Conservation (phyloP, 768 basidiomycete genomes). For the Tricholoma bakamatsutake region DNA sequence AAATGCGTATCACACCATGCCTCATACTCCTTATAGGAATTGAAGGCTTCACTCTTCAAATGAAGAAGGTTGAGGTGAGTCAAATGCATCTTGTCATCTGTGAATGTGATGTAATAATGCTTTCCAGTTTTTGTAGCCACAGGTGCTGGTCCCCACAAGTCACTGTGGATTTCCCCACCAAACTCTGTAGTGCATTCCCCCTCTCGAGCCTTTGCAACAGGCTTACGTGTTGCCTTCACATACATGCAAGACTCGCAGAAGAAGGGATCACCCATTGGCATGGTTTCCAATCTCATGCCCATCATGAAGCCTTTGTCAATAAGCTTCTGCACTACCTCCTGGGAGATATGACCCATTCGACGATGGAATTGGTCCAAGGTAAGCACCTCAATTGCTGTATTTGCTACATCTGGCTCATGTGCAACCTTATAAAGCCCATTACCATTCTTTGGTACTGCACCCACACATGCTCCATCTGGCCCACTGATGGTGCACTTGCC, state of each 20-base stretch:
- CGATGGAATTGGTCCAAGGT: background rate
- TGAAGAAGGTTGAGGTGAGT: slow-evolving; percentile 8
- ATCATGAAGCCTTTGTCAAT: too few species aligned
- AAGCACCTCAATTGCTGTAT: background rate
- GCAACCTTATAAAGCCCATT: background rate
- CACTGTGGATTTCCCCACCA: too few species aligned
- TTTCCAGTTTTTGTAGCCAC: background rate
- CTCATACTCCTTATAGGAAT: too few species aligned
- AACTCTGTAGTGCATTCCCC: too few species aligned
- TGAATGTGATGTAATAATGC: background rate
- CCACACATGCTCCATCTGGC: background rate
- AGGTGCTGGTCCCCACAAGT: too few species aligned
- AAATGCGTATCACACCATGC: too few species aligned
- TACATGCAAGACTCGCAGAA: too few species aligned
- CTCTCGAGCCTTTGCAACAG: too few species aligned
- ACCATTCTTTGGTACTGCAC: background rate
- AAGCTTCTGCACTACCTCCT: background rate
- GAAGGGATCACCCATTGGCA: too few species aligned
- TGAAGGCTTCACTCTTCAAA: too few species aligned
- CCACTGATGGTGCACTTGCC: background rate
- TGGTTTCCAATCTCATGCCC: too few species aligned
- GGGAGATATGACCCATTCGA: background rate
- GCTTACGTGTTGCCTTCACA: too few species aligned
- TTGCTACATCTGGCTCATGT: background rate
- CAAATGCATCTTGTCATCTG: slow-evolving; percentile 21